phyloP scores from a whole-genome alignment of 2,329 filamentous ascomycete species.

The Colletotrichum sojae region DNA sequence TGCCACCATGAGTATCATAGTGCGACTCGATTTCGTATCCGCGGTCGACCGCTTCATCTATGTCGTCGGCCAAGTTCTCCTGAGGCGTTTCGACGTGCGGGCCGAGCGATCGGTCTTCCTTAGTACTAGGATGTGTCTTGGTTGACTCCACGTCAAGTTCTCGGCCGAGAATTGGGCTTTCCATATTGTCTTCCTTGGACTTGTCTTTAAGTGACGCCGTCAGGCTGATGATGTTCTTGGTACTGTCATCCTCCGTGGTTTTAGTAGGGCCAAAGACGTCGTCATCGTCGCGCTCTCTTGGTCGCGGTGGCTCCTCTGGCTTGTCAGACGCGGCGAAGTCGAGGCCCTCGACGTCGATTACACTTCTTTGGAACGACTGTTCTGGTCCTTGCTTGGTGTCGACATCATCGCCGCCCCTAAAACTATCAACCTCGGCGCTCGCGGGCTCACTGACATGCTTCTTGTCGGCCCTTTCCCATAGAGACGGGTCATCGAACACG shows the following conservation, averaged over 20 bases:
- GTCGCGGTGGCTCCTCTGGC: background rate
- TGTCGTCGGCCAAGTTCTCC: constrained; percentile 31
- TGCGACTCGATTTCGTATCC: constrained; percentile 49
- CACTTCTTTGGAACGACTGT: background rate
- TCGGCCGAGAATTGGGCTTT: constrained; percentile 57
- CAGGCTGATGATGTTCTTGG: constrained; percentile 35
- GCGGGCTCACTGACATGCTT: constrained; percentile 46
- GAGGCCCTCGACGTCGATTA: background rate
- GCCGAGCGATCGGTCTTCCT: constrained; percentile 7
- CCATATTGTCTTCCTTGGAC: constrained; percentile 48
- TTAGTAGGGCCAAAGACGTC: constrained; percentile 26
- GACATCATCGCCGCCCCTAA: constrained; percentile 47
- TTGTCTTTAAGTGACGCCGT: constrained; percentile 40
- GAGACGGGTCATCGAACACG: constrained; percentile 59
- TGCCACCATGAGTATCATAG: constrained; percentile 43
- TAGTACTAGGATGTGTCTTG: background rate
- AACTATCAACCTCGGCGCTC: constrained; percentile 48
- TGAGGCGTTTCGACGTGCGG: constrained; percentile 1
- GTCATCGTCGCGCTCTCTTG: constrained; percentile 6
- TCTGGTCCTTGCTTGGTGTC: background rate
- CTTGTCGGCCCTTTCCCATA: constrained; percentile 61
- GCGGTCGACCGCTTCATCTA: constrained; percentile 41
- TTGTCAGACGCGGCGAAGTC: background rate
- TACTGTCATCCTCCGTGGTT: constrained; percentile 12
- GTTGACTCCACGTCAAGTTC: constrained; percentile 26